Percentiles rank a stretch among this genome's conserved stretches.
These are phyloP conservation scores for Neostapfia colusana DNA, from an alignment of 176 grass and related monocot species.

Conservation along the genomic window DNA sequence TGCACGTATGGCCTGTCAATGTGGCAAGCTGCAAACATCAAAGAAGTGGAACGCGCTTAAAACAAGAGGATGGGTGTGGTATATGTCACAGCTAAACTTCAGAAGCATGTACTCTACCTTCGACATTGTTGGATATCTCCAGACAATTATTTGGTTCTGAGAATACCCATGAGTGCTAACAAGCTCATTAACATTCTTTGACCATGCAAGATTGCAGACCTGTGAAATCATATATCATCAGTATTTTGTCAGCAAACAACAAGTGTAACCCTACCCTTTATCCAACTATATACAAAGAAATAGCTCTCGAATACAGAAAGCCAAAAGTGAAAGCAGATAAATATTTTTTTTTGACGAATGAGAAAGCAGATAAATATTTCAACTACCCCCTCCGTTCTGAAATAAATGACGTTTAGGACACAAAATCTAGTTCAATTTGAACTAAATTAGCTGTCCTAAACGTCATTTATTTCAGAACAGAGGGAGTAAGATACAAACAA, in stretches of 20 bases:
- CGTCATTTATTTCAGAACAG: too few species aligned
- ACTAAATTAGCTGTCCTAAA: too few species aligned
- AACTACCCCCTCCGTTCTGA: too few species aligned
- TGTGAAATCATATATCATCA: constrained; percentile 29
- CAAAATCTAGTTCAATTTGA: too few species aligned
- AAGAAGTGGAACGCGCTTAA: background rate
- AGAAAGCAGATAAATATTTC: too few species aligned
- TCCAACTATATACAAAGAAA: background rate
- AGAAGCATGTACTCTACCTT: constrained; percentile 51
- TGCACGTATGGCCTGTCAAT: constrained; percentile 77
- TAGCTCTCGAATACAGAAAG: background rate
- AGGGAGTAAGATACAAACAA: too few species aligned
- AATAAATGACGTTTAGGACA: too few species aligned
- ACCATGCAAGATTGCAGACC: constrained; percentile 98
- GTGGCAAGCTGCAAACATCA: constrained; percentile 73
- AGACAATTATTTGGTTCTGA: constrained; percentile 96
- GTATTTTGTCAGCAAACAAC: constrained; percentile 3
- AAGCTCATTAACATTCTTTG: constrained; percentile 97
- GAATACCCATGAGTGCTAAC: constrained; percentile 95
- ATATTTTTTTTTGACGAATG: too few species aligned
- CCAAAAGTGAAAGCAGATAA: too few species aligned
- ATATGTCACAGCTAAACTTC: background rate
- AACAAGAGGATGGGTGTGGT: background rate
- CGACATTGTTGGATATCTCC: constrained; percentile 95
- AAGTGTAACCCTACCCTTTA: background rate